A percentile compares a stretch with the other conserved stretches of the same genome.
Conservation (phyloP, 345 rosid genomes). For the Punica granatum region DNA sequence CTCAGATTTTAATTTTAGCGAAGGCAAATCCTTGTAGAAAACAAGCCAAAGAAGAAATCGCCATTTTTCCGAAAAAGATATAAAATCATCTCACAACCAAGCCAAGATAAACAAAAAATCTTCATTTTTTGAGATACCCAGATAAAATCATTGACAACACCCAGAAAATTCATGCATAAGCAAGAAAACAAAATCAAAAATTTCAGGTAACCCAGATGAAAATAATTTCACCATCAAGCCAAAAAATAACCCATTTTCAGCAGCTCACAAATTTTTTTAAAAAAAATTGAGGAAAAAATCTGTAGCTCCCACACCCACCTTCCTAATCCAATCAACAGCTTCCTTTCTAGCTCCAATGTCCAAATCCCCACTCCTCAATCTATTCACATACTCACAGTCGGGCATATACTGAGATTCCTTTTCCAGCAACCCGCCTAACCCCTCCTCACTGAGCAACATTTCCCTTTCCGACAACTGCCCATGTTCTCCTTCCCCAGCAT, state of each 20-base stretch:
- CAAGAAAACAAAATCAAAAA: background rate
- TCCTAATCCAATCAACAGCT: constrained; percentile 53
- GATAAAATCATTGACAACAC: background rate
- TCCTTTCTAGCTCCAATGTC: constrained; percentile 40
- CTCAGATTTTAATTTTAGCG: background rate
- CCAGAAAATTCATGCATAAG: background rate
- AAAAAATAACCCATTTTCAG: background rate
- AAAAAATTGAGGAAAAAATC: background rate
- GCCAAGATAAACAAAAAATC: background rate
- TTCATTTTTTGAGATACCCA: background rate
- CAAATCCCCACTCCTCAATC: constrained; percentile 52
- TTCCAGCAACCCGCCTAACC: constrained; percentile 40
- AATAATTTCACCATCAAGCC: background rate
- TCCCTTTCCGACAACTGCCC: constrained; percentile 17
- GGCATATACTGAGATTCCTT: constrained; percentile 55
- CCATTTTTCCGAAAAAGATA: background rate
- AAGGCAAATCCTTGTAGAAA: too few species aligned
- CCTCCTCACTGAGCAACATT: constrained; percentile 48
- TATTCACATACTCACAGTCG: constrained; percentile 32
- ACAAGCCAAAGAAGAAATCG: background rate
- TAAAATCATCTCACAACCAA: background rate
- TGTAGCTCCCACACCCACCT: constrained; percentile 31
- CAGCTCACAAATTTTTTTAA: background rate
- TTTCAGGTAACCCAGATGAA: background rate
- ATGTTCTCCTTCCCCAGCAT: constrained; percentile 12